phyloP scores from a whole-genome alignment of 176 grass and related monocot species.

The Carex parvula region DNA sequence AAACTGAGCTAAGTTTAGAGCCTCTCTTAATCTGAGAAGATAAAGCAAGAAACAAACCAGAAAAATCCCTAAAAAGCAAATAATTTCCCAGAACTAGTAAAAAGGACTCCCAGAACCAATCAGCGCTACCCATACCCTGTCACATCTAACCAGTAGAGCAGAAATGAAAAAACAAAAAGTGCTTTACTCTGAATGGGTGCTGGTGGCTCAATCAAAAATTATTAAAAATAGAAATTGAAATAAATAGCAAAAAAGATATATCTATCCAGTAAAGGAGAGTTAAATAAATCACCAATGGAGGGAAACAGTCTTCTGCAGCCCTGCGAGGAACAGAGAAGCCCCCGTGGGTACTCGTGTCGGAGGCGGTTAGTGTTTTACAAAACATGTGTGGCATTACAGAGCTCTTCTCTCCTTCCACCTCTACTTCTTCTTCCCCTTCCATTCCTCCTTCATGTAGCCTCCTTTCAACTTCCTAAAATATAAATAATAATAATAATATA shows the following conservation, averaged over 20 bases:
- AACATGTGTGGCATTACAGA: slow-evolving; percentile 84
- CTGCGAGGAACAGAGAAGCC: slow-evolving; percentile 99
- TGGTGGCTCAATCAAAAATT: not conserved
- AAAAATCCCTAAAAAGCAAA: not conserved
- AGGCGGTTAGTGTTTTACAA: slow-evolving; percentile 97
- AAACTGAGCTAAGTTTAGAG: not conserved
- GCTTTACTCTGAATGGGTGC: not conserved
- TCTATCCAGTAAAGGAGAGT: not conserved
- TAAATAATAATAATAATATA: slow-evolving; percentile 5
- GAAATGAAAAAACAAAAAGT: not conserved
- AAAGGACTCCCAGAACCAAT: not conserved
- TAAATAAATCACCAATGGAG: slow-evolving; percentile 56
- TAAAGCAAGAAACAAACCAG: not conserved
- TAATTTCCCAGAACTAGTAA: not conserved
- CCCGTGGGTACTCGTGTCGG: slow-evolving; percentile 93
- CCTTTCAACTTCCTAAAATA: slow-evolving; percentile 47
- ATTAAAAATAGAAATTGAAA: not conserved
- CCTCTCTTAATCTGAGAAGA: not conserved
- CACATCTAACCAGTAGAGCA: not conserved
- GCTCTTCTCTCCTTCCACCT: slow-evolving; percentile 45
- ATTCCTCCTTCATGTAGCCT: slow-evolving; percentile 33
- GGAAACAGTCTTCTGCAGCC: slow-evolving; percentile 94
- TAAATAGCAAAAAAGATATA: not conserved
- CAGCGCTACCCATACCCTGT: not conserved
- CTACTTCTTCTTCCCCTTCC: slow-evolving; percentile 47